Evolutionary conservation across 2,329 filamentous ascomycete genomes (phyloP), one percentile per base, ranked within the genome.

Genomic region (Magnaporthiopsis poae): DNA sequence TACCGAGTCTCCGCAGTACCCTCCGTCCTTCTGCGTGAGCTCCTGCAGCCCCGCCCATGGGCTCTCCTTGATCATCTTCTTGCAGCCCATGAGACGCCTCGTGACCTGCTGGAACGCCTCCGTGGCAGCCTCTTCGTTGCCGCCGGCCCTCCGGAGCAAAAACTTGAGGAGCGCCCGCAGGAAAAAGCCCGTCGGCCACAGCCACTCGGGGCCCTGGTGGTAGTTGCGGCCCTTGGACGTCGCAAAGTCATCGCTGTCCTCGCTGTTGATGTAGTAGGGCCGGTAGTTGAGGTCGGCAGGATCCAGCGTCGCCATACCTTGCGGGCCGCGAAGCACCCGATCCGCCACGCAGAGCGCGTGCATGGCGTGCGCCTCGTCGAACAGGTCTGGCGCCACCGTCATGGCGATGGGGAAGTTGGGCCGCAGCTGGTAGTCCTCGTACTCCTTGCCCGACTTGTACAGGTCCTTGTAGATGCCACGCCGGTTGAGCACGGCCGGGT

Each of bases 391-490:
- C 0, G 96, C 93, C 0, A 96, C 94, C 1, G 90, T 87, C 95
- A 99, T 98, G 71, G 94, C 92, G 70, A 99, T 94, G 39, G 93
- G 86, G 79, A 96, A 98, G 79, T 99, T 99, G 69, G 91, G 84
- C 31, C 95, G 91, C 60, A 99, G 86, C 76, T 99, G 95, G 78
- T 99, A 99, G 78, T 99, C 95, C 75, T 98, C 92, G 74, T 96
- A 97, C 75, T 95, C 91, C 77, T 97, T 98, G 69, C 92, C 92
- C 62, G 92, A 96, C 70, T 85, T 88, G 83, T 97, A 97, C 25
- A 98, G 80, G 75, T 99, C 95, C 80, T 99, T 99, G 86, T 99
- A 99, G 74, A 99, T 96, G 68, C 95, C 96, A 29, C 93, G 88
- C 64, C 95, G 90, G 78, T 96, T 96, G 79, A 98, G 79, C 63